These are phyloP conservation scores for Phytophthora niederhauseri DNA, from an alignment of 352 stramenopile genomes.

Conservation along the genomic window DNA sequence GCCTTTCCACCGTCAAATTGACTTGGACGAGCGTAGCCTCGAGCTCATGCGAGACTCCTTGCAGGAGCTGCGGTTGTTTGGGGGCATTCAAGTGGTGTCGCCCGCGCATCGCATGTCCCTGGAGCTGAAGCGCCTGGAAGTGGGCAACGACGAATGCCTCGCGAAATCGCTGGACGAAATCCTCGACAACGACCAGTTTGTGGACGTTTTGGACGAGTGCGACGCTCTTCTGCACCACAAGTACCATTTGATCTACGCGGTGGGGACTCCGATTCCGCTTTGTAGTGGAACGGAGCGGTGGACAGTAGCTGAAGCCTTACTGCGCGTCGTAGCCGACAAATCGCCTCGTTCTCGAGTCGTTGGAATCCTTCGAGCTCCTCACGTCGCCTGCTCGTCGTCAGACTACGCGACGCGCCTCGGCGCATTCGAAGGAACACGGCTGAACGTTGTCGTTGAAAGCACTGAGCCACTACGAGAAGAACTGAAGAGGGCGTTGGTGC, in stretches of 20 bases:
- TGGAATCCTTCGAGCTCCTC: constrained; percentile 45
- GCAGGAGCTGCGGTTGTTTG: constrained; percentile 38
- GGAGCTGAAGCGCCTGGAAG: constrained; percentile 72
- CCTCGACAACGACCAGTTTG: constrained; percentile 53
- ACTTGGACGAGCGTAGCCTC: constrained; percentile 34
- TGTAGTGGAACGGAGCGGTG: constrained; percentile 57
- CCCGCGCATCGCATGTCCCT: constrained; percentile 90
- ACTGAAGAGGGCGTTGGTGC: constrained; percentile 50
- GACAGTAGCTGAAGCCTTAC: constrained; percentile 53
- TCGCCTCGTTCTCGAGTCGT: constrained; percentile 17
- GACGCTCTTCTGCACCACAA: constrained; percentile 88
- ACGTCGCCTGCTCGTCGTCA: constrained; percentile 37
- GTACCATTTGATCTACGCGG: constrained; percentile 90
- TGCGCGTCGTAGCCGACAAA: constrained; percentile 31
- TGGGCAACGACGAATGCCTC: constrained; percentile 4
- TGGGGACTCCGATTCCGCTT: constrained; percentile 56
- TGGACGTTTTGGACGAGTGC: constrained; percentile 89
- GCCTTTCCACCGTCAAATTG: constrained; percentile 68
- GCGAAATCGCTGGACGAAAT: constrained; percentile 39
- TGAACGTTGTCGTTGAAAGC: constrained; percentile 33
- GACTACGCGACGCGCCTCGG: constrained; percentile 47
- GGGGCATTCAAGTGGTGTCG: constrained; percentile 72
- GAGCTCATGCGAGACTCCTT: constrained; percentile 43
- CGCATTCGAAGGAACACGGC: constrained; percentile 49
- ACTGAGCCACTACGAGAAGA: constrained; percentile 17